Evolutionary conservation across 169 alveolate genomes (phyloP), one percentile per base, ranked within the genome.

Genomic region (Cyclospora cayetanensis): DNA sequence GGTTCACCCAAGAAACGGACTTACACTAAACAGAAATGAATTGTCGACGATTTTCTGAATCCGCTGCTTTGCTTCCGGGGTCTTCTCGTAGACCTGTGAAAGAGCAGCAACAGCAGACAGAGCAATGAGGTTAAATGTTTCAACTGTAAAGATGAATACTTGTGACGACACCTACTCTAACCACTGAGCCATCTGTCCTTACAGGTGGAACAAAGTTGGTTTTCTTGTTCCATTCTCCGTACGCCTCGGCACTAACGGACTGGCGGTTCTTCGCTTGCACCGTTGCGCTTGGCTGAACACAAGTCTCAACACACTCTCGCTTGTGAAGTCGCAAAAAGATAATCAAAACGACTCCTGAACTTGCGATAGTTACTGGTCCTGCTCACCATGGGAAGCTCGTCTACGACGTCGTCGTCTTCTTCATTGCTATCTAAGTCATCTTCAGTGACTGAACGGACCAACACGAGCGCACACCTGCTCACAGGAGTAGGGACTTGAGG

Each of bases 171-270:
- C 11, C 11, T 15, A 35, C 79, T 20, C 37, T 66, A 66, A n/a
- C 29, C 0, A 15, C 0, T 35, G 5, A 7, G 52, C 84, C 52
- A n/a, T 41, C 15, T n/a, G 22, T 27, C 39, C 85, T 70, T 41
- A 86, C 97, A 22, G 97, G 97, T 4, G 99, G 97, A 55, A 91
- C 94, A 92, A 97, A 98, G 37, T 96, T 97, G 92, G 95, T 97
- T 92, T 96, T 96, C 87, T 97, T 97, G 85, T 98, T 97, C 97
- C 98, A 97, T 35, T 94, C 93, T 25, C 99, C 99, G 93, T 96
- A 97, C 9, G 98, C 99, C 94, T 98, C 99, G 4, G 99, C 98
- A 42, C 97, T 92, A 70, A 97, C 98, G 65, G 94, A 90, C 65
- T 89, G 79, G 50, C 94, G 79, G 55, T 52, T 50, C 74, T 86